Conservation (phyloP, 2,329 filamentous ascomycete genomes). For the Talaromyces funiculosus region DNA sequence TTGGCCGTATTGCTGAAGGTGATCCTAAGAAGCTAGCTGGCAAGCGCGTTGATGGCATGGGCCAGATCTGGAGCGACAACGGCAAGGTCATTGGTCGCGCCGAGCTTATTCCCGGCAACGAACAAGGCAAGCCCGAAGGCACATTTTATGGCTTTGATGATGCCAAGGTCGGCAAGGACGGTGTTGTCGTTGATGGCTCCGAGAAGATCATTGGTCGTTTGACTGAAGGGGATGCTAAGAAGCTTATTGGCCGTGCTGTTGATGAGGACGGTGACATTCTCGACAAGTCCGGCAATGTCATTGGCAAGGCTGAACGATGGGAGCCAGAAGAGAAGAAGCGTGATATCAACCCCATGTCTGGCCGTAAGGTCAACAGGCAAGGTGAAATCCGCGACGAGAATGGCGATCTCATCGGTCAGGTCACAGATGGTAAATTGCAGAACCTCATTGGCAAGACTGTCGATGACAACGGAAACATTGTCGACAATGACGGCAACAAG, state of each 20-base stretch:
- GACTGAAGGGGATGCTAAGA: conserved; percentile 59
- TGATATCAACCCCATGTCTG: conserved; percentile 56
- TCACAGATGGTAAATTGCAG: conserved; percentile 41
- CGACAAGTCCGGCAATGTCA: conserved; percentile 60
- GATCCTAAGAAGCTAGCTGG: conserved; percentile 53
- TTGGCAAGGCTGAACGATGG: conserved; percentile 64
- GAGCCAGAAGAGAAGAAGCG: conserved; percentile 54
- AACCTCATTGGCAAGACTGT: conserved; percentile 40
- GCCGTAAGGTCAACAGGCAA: conserved; percentile 47
- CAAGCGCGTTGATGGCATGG: conserved; percentile 57
- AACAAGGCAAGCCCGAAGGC: conserved; percentile 47
- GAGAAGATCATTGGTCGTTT: conserved; percentile 55
- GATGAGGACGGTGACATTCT: conserved; percentile 65
- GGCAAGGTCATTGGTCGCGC: conserved; percentile 57
- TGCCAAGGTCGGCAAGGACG: conserved; percentile 53
- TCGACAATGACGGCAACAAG: conserved; percentile 58
- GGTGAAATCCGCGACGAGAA: conserved; percentile 44
- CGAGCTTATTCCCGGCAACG: conserved; percentile 51
- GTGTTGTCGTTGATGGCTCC: conserved; percentile 48
- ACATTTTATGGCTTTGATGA: conserved; percentile 57
- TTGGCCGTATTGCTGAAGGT: conserved; percentile 54
- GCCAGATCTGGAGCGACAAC: conserved; percentile 59
- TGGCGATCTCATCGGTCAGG: conserved; percentile 42
- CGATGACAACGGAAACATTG: conserved; percentile 49
- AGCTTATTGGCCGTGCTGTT: conserved; percentile 59